These are phyloP conservation scores for Albatrellus ellisii DNA, from an alignment of 768 basidiomycete species.

Conservation along the genomic window DNA sequence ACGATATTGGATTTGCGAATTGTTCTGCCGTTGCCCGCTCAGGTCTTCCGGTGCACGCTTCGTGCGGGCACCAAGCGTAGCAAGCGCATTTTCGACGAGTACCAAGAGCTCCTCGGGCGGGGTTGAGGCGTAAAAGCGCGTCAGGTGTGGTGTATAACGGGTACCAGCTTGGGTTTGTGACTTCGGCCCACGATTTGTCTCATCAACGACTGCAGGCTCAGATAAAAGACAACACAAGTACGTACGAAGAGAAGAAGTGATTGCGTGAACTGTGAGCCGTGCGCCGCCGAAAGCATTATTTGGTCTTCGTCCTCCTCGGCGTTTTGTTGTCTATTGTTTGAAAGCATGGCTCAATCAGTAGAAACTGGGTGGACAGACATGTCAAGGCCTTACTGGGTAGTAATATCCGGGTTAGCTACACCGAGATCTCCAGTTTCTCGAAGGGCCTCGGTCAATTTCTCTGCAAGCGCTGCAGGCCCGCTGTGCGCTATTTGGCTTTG, in stretches of 20 bases:
- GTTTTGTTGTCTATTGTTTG: conserved; percentile 15
- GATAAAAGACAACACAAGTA: conserved; percentile 9
- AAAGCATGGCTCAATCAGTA: not conserved
- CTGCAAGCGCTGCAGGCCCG: conserved; percentile 42
- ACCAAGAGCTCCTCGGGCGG: conserved; percentile 37
- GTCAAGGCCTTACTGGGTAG: conserved; percentile 19
- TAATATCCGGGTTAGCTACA: conserved; percentile 46
- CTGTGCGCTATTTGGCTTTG: conserved; percentile 55
- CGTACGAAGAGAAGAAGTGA: conserved; percentile 71
- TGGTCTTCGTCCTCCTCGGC: conserved; percentile 45
- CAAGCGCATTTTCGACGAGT: conserved; percentile 42
- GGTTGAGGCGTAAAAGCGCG: conserved; percentile 65
- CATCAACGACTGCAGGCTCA: not conserved
- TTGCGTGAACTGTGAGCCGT: conserved; percentile 67
- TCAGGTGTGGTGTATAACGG: conserved; percentile 62
- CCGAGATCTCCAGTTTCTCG: conserved; percentile 62
- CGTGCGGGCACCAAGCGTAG: conserved; percentile 33
- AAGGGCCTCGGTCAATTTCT: conserved; percentile 56
- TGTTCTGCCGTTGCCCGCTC: conserved; percentile 3
- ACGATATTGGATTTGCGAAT: conserved; percentile 21
- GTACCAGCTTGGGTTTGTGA: conserved; percentile 72
- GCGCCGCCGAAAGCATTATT: conserved; percentile 42
- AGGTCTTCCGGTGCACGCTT: conserved; percentile 24
- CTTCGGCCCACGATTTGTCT: conserved; percentile 24
- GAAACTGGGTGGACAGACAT: not conserved